Base-by-base conservation (phyloP, 2,329 filamentous ascomycete genomes). In the Aspergillus brasiliensis region DNA sequence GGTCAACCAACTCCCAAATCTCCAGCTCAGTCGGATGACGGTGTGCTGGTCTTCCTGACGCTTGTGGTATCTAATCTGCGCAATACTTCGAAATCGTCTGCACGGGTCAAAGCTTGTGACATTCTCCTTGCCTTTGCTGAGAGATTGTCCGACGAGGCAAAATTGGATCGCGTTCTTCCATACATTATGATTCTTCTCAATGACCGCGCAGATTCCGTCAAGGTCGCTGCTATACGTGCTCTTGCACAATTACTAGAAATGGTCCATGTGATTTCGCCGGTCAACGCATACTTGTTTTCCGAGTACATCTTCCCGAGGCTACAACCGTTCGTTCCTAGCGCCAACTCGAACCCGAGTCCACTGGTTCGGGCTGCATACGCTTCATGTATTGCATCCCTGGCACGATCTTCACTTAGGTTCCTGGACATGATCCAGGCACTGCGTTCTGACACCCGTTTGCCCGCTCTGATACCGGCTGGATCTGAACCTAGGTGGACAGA, bases 41-140 rank as follows among this genome's bases (percentile, higher is more conserved):
- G 95, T 0, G 96, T 94, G 3, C 81, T 99, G 38, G 91, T 99
- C 34, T 97, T 99, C 65, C 77, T 99, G 48, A 94, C 92, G 0
- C 83, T 98, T 37, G 86, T 99, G 34, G 92, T 93, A 6, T 91
- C 94, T 2, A 96, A 92, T 19, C 77, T 99, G 65, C 86, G 95
- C 62, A 97, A 93, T 61, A 97, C 94, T 13, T 91, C 92, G 5
- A 88, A 94, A 67, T 87, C 93, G 3, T 89, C 91, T n/a, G 91
- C 94, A 25, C 89, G 92, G 66, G 83, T 97, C 44, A 88, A 92
- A 67, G 95, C 92, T 1, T 96, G 95, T 71, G 95, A 99, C 73
- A 83, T 99, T 42, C 83, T 99, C 51, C 80, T 99, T 52, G 94
- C 94, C 2, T 97, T 99, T 74, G 88, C 93, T 0, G 93, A 98